Base-by-base conservation (phyloP, 306 rosid species). In the Prosopis cineraria region DNA sequence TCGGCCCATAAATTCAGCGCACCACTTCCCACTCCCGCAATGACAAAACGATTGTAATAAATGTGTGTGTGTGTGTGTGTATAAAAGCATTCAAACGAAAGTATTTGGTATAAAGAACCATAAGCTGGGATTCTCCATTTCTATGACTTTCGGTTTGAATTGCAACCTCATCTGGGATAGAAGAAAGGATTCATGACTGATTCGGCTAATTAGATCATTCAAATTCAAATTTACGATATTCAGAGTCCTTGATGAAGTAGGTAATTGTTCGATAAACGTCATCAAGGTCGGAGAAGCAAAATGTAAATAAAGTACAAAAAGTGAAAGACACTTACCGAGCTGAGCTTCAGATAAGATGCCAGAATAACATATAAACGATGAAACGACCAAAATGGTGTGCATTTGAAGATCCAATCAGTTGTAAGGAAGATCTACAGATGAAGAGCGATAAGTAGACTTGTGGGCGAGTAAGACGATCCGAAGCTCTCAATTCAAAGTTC, bases 401-500 rank as follows among this genome's bases (percentile, higher is more conserved):
- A 85, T 72, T 58, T 34, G 91, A 60, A 78, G 88, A 95, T 93
- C 89, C 76, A 63, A 0, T 79, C 2, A 68, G 63, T 37, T 0
- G 20, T 2, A 20, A 27, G 60, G 33, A 50, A 78, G 83, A 88
- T 77, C 88, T 84, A 80, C 65, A 34, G 81, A 59, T 77, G 65
- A 37, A 47, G 27, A 63, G 43, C 59, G 53, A 69, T 6, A 3
- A 37, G 55, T 43, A n/a, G 16, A 33, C 25, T 9, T n/a, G 34
- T 34, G 29, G 39, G 19, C 7, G 74, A 68, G 68, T 24, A 52
- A 25, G 83, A 85, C 80, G 87, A 88, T 80, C 85, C 55, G 58
- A 80, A 83, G 80, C 83, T 66, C 85, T 37, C 68, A 82, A 83
- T 94, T 94, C 98, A 37, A 37, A 37, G 70, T 65, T 65, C 70